Percentiles rank a stretch among this genome's conserved stretches.
These are phyloP conservation scores for Raphanus hybrid DNA, from an alignment of 441 rosid genomes.

Conservation along the genomic window DNA sequence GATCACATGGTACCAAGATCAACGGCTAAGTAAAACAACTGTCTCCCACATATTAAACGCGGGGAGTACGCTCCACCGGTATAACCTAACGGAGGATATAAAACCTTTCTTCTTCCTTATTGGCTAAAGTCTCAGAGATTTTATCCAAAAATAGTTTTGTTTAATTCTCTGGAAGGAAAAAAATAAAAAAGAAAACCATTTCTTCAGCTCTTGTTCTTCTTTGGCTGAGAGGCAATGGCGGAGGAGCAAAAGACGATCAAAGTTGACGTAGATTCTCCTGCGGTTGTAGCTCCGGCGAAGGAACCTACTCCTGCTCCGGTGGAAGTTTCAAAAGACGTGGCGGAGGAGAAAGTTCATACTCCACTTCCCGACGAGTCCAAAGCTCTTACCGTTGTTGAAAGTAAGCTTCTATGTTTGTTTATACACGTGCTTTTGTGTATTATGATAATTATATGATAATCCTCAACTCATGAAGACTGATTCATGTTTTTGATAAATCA, in stretches of 20 bases:
- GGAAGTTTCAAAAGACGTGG: conserved; percentile 28
- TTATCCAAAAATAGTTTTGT: background rate
- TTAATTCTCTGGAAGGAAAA: background rate
- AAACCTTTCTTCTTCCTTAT: conserved; percentile 7
- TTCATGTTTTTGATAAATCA: too few relatives aligned
- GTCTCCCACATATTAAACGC: conserved; percentile 36
- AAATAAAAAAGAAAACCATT: background rate
- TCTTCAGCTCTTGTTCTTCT: background rate
- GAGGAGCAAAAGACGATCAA: conserved; percentile 35
- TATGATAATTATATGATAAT: too few relatives aligned
- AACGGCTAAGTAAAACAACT: conserved; percentile 27
- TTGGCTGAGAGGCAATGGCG: conserved; percentile 33
- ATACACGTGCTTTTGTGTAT: too few relatives aligned
- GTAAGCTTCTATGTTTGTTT: too few relatives aligned
- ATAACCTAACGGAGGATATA: conserved; percentile 37
- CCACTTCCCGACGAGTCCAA: too few relatives aligned
- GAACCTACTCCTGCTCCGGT: conserved; percentile 36
- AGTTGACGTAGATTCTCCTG: conserved; percentile 26
- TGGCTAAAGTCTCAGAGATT: conserved; percentile 3
- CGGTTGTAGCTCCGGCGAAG: conserved; percentile 34
- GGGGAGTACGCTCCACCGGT: conserved; percentile 36
- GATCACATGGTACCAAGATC: conserved; percentile 32
- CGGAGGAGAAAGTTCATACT: conserved; percentile 38
- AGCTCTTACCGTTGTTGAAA: too few relatives aligned
- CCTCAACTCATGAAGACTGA: too few relatives aligned